Evolutionary conservation across 1,284 basidiomycete genomes (phyloP).

Genomic region (Fomitopsis pinicola): DNA sequence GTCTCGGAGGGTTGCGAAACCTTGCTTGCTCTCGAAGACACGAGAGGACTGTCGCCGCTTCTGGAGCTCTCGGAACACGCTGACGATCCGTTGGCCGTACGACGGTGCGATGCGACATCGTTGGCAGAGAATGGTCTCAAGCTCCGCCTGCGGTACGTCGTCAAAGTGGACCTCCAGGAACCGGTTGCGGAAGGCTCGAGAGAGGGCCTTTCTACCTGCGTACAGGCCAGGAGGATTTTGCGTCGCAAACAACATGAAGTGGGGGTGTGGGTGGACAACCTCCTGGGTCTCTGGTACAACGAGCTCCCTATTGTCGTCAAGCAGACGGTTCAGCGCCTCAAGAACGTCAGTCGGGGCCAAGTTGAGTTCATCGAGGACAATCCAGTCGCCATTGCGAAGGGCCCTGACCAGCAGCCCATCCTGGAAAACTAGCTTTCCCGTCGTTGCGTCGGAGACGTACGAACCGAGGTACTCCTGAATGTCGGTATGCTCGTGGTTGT

Average conservation of each 20-base stretch:
- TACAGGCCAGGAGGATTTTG: conserved; percentile 99
- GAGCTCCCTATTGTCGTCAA: conserved; percentile 97
- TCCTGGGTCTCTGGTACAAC: conserved; percentile 97
- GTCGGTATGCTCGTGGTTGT: conserved; percentile 99
- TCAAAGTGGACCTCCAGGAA: conserved; percentile 98
- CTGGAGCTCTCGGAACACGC: conserved; percentile 92
- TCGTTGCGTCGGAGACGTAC: conserved; percentile 89
- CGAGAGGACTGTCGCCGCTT: conserved; percentile 86
- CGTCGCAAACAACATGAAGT: conserved; percentile 98
- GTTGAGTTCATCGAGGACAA: conserved; percentile 97
- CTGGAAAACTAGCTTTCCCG: conserved; percentile 91
- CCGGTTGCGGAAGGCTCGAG: conserved; percentile 96
- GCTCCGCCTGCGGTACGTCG: conserved; percentile 91
- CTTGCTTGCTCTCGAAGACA: conserved; percentile 97
- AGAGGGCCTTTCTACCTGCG: conserved; percentile 92
- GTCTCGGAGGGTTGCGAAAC: conserved; percentile 95
- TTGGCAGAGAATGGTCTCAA: conserved; percentile 90
- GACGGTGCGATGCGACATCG: conserved; percentile 89
- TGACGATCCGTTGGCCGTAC: conserved; percentile 88
- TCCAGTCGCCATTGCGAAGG: conserved; percentile 92
- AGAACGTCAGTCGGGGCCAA: conserved; percentile 97
- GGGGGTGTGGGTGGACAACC: conserved; percentile 88
- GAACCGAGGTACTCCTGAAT: conserved; percentile 98
- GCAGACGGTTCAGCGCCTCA: conserved; percentile 93
- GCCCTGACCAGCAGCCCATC: conserved; percentile 95